Evolutionary conservation across 225 moss, liverwort and hornwort species (phyloP).

Genomic region (Marchantia polymorpha): DNA sequence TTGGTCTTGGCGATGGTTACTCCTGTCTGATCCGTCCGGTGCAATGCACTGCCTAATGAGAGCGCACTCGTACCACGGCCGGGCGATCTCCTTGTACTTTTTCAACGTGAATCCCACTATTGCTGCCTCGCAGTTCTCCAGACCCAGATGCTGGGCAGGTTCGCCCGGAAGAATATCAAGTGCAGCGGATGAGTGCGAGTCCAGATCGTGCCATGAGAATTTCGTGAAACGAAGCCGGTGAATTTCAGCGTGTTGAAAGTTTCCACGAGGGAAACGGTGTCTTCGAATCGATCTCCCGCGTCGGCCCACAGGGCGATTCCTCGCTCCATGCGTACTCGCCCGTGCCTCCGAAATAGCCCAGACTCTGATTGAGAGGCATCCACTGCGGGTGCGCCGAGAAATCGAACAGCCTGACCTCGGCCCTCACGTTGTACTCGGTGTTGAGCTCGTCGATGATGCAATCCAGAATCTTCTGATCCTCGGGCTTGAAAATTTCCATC

Average conservation of each 20-base stretch:
- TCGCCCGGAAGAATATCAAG: conserved; percentile 52
- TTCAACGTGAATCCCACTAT: conserved; percentile 53
- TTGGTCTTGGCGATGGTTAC: conserved; percentile 69
- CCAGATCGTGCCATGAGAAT: conserved; percentile 34
- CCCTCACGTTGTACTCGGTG: conserved; percentile 29
- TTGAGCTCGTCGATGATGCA: conserved; percentile 46
- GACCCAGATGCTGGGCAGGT: conserved; percentile 41
- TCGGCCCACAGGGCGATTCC: conserved; percentile 63
- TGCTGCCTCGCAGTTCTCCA: conserved; percentile 58
- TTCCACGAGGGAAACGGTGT: conserved; percentile 24
- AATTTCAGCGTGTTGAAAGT: conserved; percentile 44
- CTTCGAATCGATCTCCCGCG: conserved; percentile 56
- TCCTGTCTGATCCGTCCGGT: conserved; percentile 57
- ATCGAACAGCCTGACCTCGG: conserved; percentile 43
- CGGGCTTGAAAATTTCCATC: conserved; percentile 41
- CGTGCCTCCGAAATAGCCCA: conserved; percentile 52
- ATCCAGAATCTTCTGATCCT: conserved; percentile 27
- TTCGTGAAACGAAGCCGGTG: conserved; percentile 40
- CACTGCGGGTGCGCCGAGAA: conserved; percentile 49
- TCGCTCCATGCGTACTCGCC: conserved; percentile 73
- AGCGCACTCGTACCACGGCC: conserved; percentile 68
- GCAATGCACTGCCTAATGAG: conserved; percentile 62
- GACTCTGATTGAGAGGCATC: conserved; percentile 55
- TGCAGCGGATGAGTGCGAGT: conserved; percentile 49
- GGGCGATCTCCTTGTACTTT: conserved; percentile 39